These are phyloP conservation scores for Seiridium cupressi DNA, from an alignment of 2,329 filamentous ascomycete species.

Conservation along the genomic window DNA sequence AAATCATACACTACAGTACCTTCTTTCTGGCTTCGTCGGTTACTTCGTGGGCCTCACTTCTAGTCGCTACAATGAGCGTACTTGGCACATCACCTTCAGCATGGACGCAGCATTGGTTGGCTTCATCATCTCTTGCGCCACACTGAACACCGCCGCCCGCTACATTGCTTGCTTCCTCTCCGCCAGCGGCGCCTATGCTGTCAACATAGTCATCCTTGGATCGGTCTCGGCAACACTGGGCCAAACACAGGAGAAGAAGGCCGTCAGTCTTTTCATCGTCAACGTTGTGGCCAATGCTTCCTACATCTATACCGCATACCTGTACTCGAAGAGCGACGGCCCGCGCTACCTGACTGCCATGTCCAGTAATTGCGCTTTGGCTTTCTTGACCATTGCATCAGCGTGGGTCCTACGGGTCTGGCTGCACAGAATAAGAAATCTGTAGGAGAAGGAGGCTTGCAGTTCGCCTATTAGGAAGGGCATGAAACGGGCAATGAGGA, in stretches of 20 bases:
- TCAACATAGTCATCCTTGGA: slow-evolving; percentile 40
- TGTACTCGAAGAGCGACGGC: slow-evolving; percentile 38
- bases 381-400: background rate
- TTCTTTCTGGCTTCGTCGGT: slow-evolving; percentile 27
- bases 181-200: slow-evolving; percentile 32
- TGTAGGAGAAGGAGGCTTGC: background rate
- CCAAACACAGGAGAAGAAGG: slow-evolving; percentile 32
- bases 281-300: slow-evolving; percentile 41
- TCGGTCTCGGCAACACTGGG: slow-evolving; percentile 37
- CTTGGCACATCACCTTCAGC: slow-evolving; percentile 46
- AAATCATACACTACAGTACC: background rate
- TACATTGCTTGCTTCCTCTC: slow-evolving; percentile 35
- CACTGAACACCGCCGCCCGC: slow-evolving; percentile 15
- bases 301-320: slow-evolving; percentile 44
- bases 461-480: background rate
- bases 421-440: background rate
- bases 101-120: slow-evolving; percentile 38
- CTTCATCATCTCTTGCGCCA: slow-evolving; percentile 21
- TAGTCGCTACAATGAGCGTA: slow-evolving; percentile 44
- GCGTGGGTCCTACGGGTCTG: background rate
- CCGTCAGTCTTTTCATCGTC: slow-evolving; percentile 38
- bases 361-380: slow-evolving; percentile 23
- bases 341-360: slow-evolving; percentile 41
- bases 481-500: too few species aligned
- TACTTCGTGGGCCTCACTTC: slow-evolving; percentile 35